These are phyloP conservation scores for Stemphylium beticola DNA, from an alignment of 2,329 filamentous ascomycete species.

Conservation along the genomic window DNA sequence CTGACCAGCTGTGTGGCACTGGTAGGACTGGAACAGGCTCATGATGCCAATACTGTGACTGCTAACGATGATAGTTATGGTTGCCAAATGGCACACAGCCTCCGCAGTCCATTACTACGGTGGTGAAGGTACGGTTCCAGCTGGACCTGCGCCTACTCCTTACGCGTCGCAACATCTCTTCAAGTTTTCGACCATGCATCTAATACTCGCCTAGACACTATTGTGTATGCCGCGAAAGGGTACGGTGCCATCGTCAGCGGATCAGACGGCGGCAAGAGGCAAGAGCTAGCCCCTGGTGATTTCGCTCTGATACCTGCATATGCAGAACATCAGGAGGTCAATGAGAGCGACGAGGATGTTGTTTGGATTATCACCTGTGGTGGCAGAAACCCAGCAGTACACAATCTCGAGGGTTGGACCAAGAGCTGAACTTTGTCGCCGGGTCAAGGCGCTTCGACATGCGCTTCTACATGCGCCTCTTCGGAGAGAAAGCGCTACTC, in stretches of 20 bases:
- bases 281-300: conserved; percentile 67
- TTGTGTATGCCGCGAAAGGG: conserved; percentile 70
- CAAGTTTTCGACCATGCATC: not conserved
- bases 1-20: conserved; percentile 70
- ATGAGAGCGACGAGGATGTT: conserved; percentile 67
- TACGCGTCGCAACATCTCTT: not conserved
- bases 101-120: conserved; percentile 73
- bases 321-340: conserved; percentile 73
- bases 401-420: conserved; percentile 67
- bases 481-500: no score
- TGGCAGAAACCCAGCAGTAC: conserved; percentile 66
- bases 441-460: not conserved
- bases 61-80: conserved; percentile 58
- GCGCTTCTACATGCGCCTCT: not conserved
- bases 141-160: not conserved
- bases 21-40: conserved; percentile 52
- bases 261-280: conserved; percentile 59
- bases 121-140: conserved; percentile 62
- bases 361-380: conserved; percentile 71
- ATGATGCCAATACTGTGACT: not conserved
- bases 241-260: conserved; percentile 66
- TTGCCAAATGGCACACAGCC: conserved; percentile 66
- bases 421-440: conserved; percentile 14
- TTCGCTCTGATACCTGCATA: conserved; percentile 74
- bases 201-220: conserved; percentile 60